Evolutionary conservation across 2,329 filamentous ascomycete genomes (phyloP).

Genomic region (Neonectria hederae): DNA sequence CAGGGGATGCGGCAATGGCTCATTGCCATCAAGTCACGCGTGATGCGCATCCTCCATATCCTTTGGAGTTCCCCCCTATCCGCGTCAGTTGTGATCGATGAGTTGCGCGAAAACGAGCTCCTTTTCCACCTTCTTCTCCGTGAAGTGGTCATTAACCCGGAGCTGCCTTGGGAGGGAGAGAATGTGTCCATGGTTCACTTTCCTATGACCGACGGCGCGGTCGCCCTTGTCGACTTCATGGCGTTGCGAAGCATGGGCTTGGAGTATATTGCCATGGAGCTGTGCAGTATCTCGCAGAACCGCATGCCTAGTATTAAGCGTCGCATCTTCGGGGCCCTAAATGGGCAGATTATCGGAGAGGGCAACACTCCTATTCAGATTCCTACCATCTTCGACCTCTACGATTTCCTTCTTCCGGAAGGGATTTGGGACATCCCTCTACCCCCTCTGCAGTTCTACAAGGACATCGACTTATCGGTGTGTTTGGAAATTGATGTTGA

Average conservation of each 20-base stretch:
- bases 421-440: constrained; percentile 60
- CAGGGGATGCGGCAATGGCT: constrained; percentile 74
- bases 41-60: constrained; percentile 77
- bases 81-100: constrained; percentile 75
- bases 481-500: constrained; percentile 71
- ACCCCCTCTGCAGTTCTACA: constrained; percentile 68
- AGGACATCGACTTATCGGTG: constrained; percentile 71
- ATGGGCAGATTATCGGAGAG: constrained; percentile 76
- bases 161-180: constrained; percentile 78
- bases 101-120: constrained; percentile 82
- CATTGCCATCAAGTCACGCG: constrained; percentile 72
- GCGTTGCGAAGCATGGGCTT: constrained; percentile 79
- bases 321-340: constrained; percentile 75
- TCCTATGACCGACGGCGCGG: constrained; percentile 72
- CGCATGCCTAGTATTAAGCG: constrained; percentile 76
- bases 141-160: constrained; percentile 75
- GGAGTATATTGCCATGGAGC: constrained; percentile 86
- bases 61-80: constrained; percentile 88
- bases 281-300: constrained; percentile 78
- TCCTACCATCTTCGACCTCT: constrained; percentile 87
- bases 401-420: constrained; percentile 79
- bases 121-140: constrained; percentile 79
- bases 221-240: constrained; percentile 80
- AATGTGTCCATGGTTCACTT: constrained; percentile 71
- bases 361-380: constrained; percentile 73